Evolutionary conservation across 306 rosid species (phyloP).

Genomic region (Vicia villosa): DNA sequence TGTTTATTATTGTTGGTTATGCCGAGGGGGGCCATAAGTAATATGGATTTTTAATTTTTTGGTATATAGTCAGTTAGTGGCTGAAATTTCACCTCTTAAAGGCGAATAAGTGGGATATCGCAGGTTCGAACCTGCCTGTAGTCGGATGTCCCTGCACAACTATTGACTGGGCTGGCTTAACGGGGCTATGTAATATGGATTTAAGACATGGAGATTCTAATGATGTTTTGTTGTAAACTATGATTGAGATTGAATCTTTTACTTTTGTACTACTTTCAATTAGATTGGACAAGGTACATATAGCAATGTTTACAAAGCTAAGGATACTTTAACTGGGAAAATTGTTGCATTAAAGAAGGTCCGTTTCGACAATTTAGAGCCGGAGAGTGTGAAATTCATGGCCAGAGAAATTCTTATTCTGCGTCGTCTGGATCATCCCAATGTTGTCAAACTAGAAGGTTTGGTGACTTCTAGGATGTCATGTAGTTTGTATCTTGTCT

Average conservation of each 20-base stretch:
- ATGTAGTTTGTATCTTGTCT: conserved; percentile 85
- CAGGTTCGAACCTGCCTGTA: no score
- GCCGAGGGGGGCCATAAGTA: no score
- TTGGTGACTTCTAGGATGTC: conserved; percentile 91
- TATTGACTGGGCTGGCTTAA: no score
- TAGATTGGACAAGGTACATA: conserved; percentile 97
- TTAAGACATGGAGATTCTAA: neutral
- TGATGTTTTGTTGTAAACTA: neutral
- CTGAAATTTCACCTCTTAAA: no score
- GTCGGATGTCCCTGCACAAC: no score
- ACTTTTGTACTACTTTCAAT: conserved; percentile 26
- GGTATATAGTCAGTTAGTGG: no score
- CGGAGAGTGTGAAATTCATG: conserved; percentile 92
- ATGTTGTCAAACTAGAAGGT: conserved; percentile 85
- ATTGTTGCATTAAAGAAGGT: conserved; percentile 88
- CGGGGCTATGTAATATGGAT: neutral
- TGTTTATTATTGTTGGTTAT: neutral
- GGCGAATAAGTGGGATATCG: no score
- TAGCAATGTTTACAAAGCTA: conserved; percentile 94
- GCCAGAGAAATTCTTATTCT: conserved; percentile 87
- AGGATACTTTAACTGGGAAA: conserved; percentile 74
- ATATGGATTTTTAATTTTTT: no score
- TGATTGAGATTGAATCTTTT: conserved; percentile 21
- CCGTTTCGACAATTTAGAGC: conserved; percentile 91
- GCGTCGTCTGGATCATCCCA: conserved; percentile 87